These are phyloP conservation scores for Macadamia tetraphylla DNA, from an alignment of 164 flowering plant species.

Conservation along the genomic window DNA sequence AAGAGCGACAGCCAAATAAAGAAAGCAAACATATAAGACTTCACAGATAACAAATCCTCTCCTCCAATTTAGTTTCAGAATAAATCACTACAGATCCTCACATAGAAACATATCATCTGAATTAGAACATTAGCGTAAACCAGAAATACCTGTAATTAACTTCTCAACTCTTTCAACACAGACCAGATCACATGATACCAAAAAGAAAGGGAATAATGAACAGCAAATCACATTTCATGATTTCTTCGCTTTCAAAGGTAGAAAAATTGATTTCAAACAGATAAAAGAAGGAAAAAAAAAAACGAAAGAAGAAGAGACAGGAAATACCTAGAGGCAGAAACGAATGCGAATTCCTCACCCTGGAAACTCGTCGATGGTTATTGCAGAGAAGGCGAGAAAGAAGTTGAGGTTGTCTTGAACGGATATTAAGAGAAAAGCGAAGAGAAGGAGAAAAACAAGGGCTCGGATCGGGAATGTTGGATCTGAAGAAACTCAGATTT, in stretches of 20 bases:
- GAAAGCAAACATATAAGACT: too few species aligned
- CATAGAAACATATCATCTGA: too few species aligned
- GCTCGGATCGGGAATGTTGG: slow-evolving; percentile 11
- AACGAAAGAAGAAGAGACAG: not conserved
- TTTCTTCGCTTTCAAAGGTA: too few species aligned
- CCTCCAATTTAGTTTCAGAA: too few species aligned
- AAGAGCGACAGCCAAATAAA: too few species aligned
- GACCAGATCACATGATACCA: not conserved
- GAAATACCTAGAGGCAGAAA: not conserved
- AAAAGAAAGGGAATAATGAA: not conserved
- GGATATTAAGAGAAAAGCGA: not conserved
- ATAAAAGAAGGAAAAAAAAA: not conserved
- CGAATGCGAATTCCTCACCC: not conserved
- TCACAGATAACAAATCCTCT: too few species aligned
- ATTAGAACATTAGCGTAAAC: too few species aligned
- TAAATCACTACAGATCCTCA: too few species aligned
- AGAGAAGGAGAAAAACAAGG: not conserved
- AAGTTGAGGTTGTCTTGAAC: not conserved
- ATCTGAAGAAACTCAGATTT: slow-evolving; percentile 8
- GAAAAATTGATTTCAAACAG: not conserved
- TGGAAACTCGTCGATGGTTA: not conserved
- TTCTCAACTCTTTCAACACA: too few species aligned
- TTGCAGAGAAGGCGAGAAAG: slow-evolving; percentile 6
- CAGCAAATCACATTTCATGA: too few species aligned
- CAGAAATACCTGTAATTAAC: too few species aligned